Evolutionary conservation across 768 basidiomycete genomes (phyloP).

Genomic region (Galerina marginata): DNA sequence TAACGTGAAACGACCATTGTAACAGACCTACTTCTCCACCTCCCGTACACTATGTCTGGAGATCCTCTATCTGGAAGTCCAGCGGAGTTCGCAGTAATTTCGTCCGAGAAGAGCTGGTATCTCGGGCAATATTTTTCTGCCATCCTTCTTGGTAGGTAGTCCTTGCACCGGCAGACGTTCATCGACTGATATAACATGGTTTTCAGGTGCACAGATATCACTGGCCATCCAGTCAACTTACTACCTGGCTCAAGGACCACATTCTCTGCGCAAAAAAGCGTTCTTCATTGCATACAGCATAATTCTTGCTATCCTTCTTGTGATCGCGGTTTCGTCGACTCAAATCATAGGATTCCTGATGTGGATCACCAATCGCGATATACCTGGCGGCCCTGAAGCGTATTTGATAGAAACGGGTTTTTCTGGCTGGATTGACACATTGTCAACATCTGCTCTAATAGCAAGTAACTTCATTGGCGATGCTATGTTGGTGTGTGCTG

Average conservation of each 20-base stretch:
- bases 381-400: conserved; percentile 4
- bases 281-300: background rate
- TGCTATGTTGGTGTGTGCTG: conserved; percentile 1
- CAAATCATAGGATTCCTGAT: background rate
- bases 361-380: conserved; percentile 5
- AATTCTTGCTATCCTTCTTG: background rate
- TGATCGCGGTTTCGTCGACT: background rate
- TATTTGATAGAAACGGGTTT: background rate
- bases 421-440: background rate
- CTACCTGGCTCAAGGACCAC: conserved; percentile 3
- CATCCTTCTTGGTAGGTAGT: background rate
- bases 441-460: background rate
- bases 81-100: too few relatives aligned
- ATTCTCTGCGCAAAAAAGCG: background rate
- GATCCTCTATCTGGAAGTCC: too few relatives aligned
- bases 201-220: conserved; percentile 5
- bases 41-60: too few relatives aligned
- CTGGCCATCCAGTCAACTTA: conserved; percentile 6
- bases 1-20: too few relatives aligned
- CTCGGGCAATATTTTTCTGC: background rate
- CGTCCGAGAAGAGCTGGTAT: background rate
- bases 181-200: background rate
- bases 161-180: background rate
- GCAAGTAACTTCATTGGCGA: background rate
- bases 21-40: too few relatives aligned